Evolutionary conservation across 768 basidiomycete species (phyloP).

Genomic region (Pulveroboletus sp.): DNA sequence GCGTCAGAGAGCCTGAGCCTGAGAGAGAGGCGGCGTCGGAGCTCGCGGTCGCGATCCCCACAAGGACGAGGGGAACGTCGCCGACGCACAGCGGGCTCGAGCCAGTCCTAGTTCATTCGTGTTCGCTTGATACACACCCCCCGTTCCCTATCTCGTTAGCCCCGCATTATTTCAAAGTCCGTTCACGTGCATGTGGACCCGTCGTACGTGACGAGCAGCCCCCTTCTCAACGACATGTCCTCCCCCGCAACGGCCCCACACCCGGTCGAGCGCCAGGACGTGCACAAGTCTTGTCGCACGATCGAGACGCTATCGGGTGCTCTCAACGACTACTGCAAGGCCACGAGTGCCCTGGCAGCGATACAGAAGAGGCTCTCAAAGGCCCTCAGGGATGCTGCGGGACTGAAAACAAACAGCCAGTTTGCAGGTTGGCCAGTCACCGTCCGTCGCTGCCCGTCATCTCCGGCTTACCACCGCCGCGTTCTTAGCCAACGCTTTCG

Average conservation of each 20-base stretch:
- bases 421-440: constrained; percentile 50
- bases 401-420: constrained; percentile 52
- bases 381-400: constrained; percentile 62
- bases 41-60: constrained; percentile 30
- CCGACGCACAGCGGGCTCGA: no score
- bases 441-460: neutral
- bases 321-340: constrained; percentile 74
- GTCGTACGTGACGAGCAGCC: no score
- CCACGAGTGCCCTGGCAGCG: constrained; percentile 52
- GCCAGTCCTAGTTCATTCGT: no score
- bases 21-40: constrained; percentile 4
- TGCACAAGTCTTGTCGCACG: constrained; percentile 79
- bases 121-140: no score
- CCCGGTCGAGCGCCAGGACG: constrained; percentile 60
- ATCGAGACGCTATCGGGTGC: constrained; percentile 62
- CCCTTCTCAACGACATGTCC: constrained; percentile 8
- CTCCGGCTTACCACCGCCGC: neutral
- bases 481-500: constrained; percentile 61
- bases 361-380: constrained; percentile 75
- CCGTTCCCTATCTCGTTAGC: neutral
- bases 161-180: constrained; percentile 19
- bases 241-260: constrained; percentile 8
- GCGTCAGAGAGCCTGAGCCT: no score
- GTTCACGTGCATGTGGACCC: constrained; percentile 3
- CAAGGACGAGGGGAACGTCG: constrained; percentile 4